A percentile compares a stretch with the other conserved stretches of the same genome.
Conservation (phyloP, 1,284 basidiomycete species). For the Papiliotrema nemorosa region DNA sequence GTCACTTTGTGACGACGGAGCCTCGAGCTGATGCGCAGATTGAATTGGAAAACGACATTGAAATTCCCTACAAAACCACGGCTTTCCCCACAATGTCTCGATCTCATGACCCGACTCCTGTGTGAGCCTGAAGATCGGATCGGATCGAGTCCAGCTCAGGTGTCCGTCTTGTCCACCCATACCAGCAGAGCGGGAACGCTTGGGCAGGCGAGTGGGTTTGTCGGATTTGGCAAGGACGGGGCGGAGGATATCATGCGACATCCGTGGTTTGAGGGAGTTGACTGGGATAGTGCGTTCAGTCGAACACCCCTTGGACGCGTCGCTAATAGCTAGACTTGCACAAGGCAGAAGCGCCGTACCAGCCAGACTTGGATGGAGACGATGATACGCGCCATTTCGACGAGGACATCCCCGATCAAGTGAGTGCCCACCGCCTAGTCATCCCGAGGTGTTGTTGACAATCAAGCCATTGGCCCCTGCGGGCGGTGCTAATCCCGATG, state of each 20-base stretch:
- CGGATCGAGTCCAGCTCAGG: constrained; percentile 57
- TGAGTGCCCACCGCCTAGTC: constrained; percentile 46
- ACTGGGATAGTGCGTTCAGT: constrained; percentile 60
- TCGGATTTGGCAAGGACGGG: constrained; percentile 59
- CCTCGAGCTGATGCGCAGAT: constrained; percentile 34
- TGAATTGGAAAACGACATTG: constrained; percentile 86
- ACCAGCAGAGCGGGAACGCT: background rate
- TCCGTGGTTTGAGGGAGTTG: constrained; percentile 80
- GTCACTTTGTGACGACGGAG: background rate
- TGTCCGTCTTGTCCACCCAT: constrained; percentile 14
- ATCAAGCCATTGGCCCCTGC: constrained; percentile 78
- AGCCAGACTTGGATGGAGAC: constrained; percentile 70
- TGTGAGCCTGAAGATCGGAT: constrained; percentile 93
- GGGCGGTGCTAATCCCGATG: constrained; percentile 74
- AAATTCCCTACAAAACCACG: constrained; percentile 79
- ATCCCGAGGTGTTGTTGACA: constrained; percentile 8
- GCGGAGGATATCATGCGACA: constrained; percentile 85
- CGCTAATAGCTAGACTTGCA: constrained; percentile 57
- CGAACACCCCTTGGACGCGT: background rate
- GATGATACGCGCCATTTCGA: constrained; percentile 89
- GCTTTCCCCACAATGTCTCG: constrained; percentile 78
- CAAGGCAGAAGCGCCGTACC: constrained; percentile 76
- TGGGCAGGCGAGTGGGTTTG: constrained; percentile 17
- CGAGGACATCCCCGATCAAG: constrained; percentile 86
- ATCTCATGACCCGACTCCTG: constrained; percentile 79